These are phyloP conservation scores for Wallacemonas sp. DNA, from an alignment of 208 protist species.

Conservation along the genomic window DNA sequence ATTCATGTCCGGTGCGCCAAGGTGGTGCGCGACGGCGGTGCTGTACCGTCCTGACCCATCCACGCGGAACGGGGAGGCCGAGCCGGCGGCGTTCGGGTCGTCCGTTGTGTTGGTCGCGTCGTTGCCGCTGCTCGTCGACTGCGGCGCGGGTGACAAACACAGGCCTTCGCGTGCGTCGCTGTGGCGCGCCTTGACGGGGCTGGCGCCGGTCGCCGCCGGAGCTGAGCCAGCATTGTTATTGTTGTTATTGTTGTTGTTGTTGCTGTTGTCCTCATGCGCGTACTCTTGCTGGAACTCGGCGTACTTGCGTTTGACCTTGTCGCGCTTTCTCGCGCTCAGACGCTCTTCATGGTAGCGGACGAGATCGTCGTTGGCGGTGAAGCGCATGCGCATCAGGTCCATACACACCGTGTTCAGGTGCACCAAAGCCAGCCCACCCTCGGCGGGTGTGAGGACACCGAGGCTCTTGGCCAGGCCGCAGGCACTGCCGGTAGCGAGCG, in stretches of 20 bases:
- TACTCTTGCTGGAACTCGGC: slow-evolving; percentile 23
- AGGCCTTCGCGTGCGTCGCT: background rate
- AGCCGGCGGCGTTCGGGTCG: background rate
- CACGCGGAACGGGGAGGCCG: slow-evolving; percentile 38
- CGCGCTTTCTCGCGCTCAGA: slow-evolving; percentile 15
- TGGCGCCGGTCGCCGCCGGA: slow-evolving; percentile 12
- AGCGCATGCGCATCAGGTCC: slow-evolving; percentile 67
- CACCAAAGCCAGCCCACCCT: slow-evolving; percentile 66
- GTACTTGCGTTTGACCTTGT: slow-evolving; percentile 26
- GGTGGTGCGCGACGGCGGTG: slow-evolving; percentile 36
- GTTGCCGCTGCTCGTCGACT: background rate
- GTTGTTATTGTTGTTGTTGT: too few species aligned
- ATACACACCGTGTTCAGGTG: slow-evolving; percentile 57
- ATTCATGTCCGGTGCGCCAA: slow-evolving; percentile 41
- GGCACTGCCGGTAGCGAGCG: slow-evolving; percentile 76
- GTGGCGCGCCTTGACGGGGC: background rate
- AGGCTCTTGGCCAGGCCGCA: slow-evolving; percentile 86
- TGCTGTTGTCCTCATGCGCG: slow-evolving; percentile 24
- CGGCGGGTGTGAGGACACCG: slow-evolving; percentile 40
- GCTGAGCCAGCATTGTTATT: too few species aligned
- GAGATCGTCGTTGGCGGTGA: slow-evolving; percentile 44
- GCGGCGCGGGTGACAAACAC: background rate
- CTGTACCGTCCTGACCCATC: slow-evolving; percentile 47
- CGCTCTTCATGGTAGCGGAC: slow-evolving; percentile 23
- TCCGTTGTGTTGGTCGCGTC: background rate